Base-by-base conservation (phyloP, 352 stramenopile species). In the Salisapilia sapeloensis region DNA sequence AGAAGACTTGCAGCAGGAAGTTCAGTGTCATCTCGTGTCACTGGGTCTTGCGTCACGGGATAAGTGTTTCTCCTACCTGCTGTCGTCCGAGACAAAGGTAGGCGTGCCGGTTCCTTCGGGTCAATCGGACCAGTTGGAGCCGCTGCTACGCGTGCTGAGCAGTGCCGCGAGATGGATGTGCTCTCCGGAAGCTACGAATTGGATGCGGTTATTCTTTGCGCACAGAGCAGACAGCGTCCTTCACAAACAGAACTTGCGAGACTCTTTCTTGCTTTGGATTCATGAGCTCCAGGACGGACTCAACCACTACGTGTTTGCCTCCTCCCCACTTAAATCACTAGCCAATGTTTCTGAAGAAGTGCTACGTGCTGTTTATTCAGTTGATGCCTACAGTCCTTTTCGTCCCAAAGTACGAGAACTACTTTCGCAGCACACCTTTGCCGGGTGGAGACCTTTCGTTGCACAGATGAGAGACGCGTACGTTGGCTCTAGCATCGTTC, bases 381-480 rank as follows among this genome's bases (percentile, higher is more conserved):
- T 59, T 38, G 43, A 65, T 21, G 46, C 39, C 23, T 79, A 67
- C 33, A 41, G 65, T 15, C 24, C 24, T 8, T 63, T 60, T 38
- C 52, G 66, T 1, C 50, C 57, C 21, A 37, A 39, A 7, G 58
- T 82, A 31, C 60, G 60, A 1, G 34, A 69, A 18, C 60, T 79
- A 8, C 38, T 79, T 13, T 48, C 60, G 30, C 48, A 51, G 2
- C 60, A 75, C 21, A 53, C 42, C 2, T 75, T 82, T 25, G 29
- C 47, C 2, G 66, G 66, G 2, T 82, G 66, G 66, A 56, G 32
- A 5, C 20, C 39, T 14, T 79, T 77, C 13, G 62, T 82, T 4
- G 60, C 66, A 2, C 60, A 79, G 29, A 62, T 82, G 47, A 62
- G 66, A 11, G 66, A 82, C n/a, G 44, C 48, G 23, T 82, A 64